These are phyloP conservation scores for Podaxis sp. DNA, from an alignment of 768 basidiomycete species.

Conservation along the genomic window DNA sequence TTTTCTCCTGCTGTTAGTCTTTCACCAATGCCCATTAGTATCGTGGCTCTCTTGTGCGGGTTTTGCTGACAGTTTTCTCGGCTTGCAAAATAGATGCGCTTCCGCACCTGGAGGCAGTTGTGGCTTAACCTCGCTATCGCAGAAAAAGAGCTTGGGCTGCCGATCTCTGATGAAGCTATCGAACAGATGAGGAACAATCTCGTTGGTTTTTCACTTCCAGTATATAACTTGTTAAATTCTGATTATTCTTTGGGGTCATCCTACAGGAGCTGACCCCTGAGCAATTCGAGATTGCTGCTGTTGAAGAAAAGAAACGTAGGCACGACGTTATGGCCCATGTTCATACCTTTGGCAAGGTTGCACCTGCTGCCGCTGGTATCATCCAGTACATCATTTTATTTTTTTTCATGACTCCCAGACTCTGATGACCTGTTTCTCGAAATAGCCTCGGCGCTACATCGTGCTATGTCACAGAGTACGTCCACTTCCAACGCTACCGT, in stretches of 20 bases:
- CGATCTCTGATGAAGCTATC: constrained; percentile 88
- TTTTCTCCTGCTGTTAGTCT: constrained; percentile 87
- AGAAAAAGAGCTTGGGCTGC: constrained; percentile 92
- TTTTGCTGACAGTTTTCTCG: neutral
- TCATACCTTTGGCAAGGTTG: constrained; percentile 92
- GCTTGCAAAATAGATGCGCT: constrained; percentile 70
- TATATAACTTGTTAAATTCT: neutral
- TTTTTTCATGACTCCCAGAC: neutral
- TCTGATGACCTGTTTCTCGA: neutral
- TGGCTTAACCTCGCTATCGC: constrained; percentile 97
- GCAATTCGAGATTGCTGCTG: constrained; percentile 89
- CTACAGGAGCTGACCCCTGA: constrained; percentile 75
- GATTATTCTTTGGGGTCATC: neutral
- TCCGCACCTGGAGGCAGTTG: constrained; percentile 90
- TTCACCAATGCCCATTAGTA: neutral
- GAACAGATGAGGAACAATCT: constrained; percentile 94
- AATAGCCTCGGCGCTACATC: constrained; percentile 91
- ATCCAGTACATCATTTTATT: constrained; percentile 69
- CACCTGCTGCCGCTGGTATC: constrained; percentile 93
- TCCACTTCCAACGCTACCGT: constrained; percentile 16
- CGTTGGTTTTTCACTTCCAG: constrained; percentile 41
- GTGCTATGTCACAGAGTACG: constrained; percentile 97
- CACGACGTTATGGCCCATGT: constrained; percentile 99
- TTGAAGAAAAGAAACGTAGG: constrained; percentile 94
- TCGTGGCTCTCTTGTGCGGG: neutral